Conservation (phyloP, 441 rosid genomes). For the Corymbia calophylla region DNA sequence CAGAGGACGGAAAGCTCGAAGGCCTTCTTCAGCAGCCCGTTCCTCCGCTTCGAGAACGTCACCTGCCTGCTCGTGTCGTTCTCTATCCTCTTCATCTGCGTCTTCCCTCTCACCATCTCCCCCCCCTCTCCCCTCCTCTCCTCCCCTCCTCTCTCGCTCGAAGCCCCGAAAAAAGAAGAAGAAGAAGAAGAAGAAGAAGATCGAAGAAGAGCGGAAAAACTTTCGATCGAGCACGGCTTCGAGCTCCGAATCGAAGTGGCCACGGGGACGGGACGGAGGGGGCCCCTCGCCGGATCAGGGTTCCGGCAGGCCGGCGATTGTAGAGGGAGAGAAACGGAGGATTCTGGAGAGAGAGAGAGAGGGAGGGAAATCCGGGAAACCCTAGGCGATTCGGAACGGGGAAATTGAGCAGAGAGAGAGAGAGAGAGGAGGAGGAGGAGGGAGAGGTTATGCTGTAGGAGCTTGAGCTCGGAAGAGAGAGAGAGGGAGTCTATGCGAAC, state of each 20-base stretch:
- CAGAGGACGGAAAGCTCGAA: not conserved
- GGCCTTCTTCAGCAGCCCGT: not conserved
- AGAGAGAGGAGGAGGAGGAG: not conserved
- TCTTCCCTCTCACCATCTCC: not conserved
- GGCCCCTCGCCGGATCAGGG: not conserved
- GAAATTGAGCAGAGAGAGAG: not conserved
- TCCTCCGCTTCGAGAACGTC: not conserved
- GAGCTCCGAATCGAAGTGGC: not conserved
- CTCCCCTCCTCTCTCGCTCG: not conserved
- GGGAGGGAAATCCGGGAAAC: not conserved
- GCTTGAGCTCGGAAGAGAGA: not conserved
- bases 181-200: not conserved
- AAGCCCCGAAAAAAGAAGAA: not conserved
- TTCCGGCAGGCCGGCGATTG: not conserved
- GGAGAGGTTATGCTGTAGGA: not conserved
- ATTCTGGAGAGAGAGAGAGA: not conserved
- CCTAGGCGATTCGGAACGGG: not conserved
- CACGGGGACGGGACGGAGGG: not conserved
- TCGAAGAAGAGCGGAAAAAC: not conserved
- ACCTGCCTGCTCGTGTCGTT: constrained; percentile 3
- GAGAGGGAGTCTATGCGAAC: not conserved
- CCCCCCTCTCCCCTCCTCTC: not conserved
- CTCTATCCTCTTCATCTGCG: constrained; percentile 4
- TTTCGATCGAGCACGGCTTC: not conserved
- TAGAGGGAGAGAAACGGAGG: not conserved